phyloP scores from a whole-genome alignment of 768 basidiomycete genomes.

The Suillus discolor region DNA sequence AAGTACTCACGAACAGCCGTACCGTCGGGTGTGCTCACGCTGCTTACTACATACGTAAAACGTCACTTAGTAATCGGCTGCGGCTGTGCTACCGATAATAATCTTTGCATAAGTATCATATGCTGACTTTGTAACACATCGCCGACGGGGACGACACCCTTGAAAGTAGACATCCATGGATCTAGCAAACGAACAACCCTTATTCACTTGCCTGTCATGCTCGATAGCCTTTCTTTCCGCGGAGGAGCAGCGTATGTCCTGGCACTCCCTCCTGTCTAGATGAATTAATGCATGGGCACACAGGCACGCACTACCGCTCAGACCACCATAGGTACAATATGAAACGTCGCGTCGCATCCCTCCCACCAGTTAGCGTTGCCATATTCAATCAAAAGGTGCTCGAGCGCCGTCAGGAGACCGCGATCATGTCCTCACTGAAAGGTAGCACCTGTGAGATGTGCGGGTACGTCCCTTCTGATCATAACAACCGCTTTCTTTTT shows the following conservation, averaged over 20 bases:
- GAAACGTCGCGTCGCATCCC: conserved; percentile 90
- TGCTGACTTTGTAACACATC: not conserved
- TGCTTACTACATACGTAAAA: too few species aligned
- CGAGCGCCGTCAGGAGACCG: conserved; percentile 76
- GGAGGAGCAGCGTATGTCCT: conserved; percentile 77
- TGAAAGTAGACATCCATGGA: not conserved
- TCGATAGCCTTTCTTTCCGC: conserved; percentile 82
- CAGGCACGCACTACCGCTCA: conserved; percentile 87
- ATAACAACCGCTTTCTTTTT: not conserved
- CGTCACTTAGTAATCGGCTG: not conserved
- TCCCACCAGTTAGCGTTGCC: conserved; percentile 79
- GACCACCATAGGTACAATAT: conserved; percentile 99
- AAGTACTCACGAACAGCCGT: too few species aligned
- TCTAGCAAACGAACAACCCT: conserved; percentile 18
- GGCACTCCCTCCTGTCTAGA: conserved; percentile 2
- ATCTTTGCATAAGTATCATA: conserved; percentile 1
- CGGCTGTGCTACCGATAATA: not conserved
- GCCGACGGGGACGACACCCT: not conserved
- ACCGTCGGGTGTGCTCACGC: too few species aligned
- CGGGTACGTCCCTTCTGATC: conserved; percentile 58
- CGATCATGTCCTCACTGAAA: conserved; percentile 61
- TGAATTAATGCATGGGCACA: conserved; percentile 7
- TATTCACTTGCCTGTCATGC: conserved; percentile 92
- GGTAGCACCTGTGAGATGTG: conserved; percentile 76
- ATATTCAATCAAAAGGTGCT: conserved; percentile 89